These are phyloP conservation scores for Aspergillus luchuensis DNA, from an alignment of 2,329 filamentous ascomycete species.

Conservation along the genomic window DNA sequence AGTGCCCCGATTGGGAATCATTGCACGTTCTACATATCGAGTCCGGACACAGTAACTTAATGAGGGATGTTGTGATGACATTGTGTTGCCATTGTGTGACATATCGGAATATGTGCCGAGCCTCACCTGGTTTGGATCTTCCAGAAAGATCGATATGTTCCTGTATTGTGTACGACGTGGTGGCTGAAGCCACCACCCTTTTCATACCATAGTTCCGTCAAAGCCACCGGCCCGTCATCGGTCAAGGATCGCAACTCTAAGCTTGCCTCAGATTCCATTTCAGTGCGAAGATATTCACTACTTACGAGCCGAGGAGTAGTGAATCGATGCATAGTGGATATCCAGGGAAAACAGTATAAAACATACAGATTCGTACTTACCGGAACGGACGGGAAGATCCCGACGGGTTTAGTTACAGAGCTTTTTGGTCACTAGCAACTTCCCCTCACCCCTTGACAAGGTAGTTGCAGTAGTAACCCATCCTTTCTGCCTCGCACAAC, in stretches of 20 bases:
- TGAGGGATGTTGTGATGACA: background rate
- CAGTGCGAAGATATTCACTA: too few species aligned
- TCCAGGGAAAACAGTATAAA: background rate
- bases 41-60: background rate
- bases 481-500: background rate
- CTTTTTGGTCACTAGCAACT: background rate
- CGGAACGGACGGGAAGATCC: constrained; percentile 17
- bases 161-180: constrained; percentile 1
- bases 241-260: background rate
- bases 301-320: background rate
- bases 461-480: too few species aligned
- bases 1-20: background rate
- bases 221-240: background rate
- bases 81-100: background rate
- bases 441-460: background rate
- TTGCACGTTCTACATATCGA: background rate
- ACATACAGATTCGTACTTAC: background rate
- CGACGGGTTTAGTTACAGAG: background rate
- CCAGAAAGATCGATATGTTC: constrained; percentile 14
- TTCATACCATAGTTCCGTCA: background rate
- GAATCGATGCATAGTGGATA: background rate
- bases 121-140: constrained; percentile 1
- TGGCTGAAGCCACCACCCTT: constrained; percentile 9
- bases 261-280: background rate
- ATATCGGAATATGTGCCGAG: constrained; percentile 1